Evolutionary conservation across 1,284 basidiomycete species (phyloP), one percentile per base, ranked within the genome.

Genomic region (Meira miltonrushii): DNA sequence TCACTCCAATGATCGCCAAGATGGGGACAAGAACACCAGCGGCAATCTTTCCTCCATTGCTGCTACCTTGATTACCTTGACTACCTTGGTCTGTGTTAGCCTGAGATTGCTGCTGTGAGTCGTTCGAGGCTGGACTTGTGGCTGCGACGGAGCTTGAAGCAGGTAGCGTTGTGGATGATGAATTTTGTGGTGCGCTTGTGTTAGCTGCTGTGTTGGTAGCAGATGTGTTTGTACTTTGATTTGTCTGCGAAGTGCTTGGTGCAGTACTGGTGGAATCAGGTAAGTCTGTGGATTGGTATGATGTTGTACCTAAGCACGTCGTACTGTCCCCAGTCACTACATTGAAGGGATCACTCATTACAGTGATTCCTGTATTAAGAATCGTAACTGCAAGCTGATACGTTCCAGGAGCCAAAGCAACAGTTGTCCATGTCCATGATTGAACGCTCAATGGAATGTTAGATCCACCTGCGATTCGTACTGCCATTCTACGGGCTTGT

Each of bases 361-460:
- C 39, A 12, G 50, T 53, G 25, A 53, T 4, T 4, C 28, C 39
- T 5, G 12, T 28, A n/a, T 23, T 23, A 37, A 17, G 17, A 13
- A 41, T 25, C 5, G 13, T 53, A 4, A 53, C 17, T 8, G 39
- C 50, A 7, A 53, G n/a, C 19, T 33, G 19, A 39, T 53, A 53
- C 11, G 38, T 53, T 12, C 50, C 50, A 2, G 37, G 12, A n/a
- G 37, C 6, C 5, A 53, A n/a, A 13, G 21, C 50, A n/a, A 53
- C 50, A 13, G 50, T 33, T 33, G 23, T 41, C 50, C 50, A 53
- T n/a, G 39, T 41, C 50, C 50, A 53, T 21, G 50, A 23, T n/a
- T 33, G 21, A 39, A n/a, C 13, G 23, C 38, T 53, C 50, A 53
- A 3, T 13, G 50, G 50, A 25, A 53, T 37, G n/a, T 17, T 13